A percentile compares a stretch with the other conserved stretches of the same genome.
These are phyloP conservation scores for Paspalum notatum DNA, from an alignment of 176 grass and related monocot genomes.

Conservation along the genomic window DNA sequence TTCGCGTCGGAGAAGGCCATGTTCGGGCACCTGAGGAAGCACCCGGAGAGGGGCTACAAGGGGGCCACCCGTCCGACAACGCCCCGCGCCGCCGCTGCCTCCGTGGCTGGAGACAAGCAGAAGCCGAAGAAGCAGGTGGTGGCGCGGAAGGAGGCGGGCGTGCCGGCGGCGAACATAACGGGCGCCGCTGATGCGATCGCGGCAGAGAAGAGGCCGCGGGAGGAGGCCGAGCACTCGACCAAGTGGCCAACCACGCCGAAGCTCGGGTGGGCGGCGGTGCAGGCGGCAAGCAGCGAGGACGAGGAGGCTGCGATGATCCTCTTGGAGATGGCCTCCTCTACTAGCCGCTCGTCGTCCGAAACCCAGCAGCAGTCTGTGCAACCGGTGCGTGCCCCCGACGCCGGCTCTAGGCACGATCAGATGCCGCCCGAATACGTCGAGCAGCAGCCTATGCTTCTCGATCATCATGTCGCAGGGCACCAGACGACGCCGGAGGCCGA, in stretches of 20 bases:
- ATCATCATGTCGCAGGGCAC: background rate
- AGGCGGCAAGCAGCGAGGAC: background rate
- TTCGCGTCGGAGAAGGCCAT: slow-evolving; percentile 53
- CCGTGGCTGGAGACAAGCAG: background rate
- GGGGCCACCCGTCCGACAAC: slow-evolving; percentile 33
- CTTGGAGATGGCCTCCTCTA: slow-evolving; percentile 10
- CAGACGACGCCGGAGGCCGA: background rate
- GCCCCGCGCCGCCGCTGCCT: background rate
- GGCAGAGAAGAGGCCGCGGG: background rate
- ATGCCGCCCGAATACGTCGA: background rate
- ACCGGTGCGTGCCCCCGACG: background rate
- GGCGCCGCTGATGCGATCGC: background rate
- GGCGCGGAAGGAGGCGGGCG: background rate
- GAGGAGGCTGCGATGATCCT: slow-evolving; percentile 45
- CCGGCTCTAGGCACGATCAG: background rate
- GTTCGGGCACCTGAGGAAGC: slow-evolving; percentile 56
- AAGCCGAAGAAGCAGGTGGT: background rate
- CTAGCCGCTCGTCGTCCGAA: background rate
- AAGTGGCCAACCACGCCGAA: slow-evolving; percentile 28
- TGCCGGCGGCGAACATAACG: background rate
- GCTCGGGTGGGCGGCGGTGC: slow-evolving; percentile 24
- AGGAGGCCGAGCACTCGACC: background rate
- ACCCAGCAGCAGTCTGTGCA: background rate
- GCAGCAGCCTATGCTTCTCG: slow-evolving; percentile 2
- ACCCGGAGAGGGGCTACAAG: slow-evolving; percentile 43